Evolutionary conservation across 2,329 filamentous ascomycete genomes (phyloP).

Genomic region (Juglanconis juglandina): DNA sequence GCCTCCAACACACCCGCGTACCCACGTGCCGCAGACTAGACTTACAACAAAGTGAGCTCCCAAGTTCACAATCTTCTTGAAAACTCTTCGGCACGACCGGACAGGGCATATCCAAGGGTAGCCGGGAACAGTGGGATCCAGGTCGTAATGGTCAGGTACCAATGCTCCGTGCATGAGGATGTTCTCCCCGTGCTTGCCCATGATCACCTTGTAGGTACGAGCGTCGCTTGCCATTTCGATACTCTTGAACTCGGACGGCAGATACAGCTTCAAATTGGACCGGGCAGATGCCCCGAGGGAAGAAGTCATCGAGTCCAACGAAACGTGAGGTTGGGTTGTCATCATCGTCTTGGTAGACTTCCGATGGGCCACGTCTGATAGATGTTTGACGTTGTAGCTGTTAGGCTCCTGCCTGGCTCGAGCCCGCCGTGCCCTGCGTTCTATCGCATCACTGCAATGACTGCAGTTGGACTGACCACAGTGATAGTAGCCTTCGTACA

Average conservation of each 20-base stretch:
- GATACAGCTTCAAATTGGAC: neutral
- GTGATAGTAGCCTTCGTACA: slow-evolving; percentile 12
- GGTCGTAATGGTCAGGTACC: slow-evolving; percentile 22
- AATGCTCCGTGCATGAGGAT: slow-evolving; percentile 15
- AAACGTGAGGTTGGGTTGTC: neutral
- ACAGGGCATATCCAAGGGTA: slow-evolving; percentile 25
- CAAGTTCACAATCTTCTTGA: slow-evolving; percentile 13
- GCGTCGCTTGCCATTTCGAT: slow-evolving; percentile 9
- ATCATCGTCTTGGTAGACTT: neutral
- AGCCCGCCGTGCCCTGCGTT: neutral
- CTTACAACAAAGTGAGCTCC: slow-evolving; percentile 22
- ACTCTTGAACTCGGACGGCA: slow-evolving; percentile 5
- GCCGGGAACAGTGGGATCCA: slow-evolving; percentile 18
- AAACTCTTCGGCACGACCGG: slow-evolving; percentile 19
- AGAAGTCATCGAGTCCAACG: neutral
- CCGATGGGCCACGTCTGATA: slow-evolving; percentile 7
- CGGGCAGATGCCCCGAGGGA: neutral
- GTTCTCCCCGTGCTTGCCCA: slow-evolving; percentile 16
- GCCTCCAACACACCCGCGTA: neutral
- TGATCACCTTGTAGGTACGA: slow-evolving; percentile 12
- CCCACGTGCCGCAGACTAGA: neutral
- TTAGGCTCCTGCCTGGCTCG: neutral
- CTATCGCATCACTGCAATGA: neutral
- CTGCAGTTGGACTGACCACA: slow-evolving; percentile 13
- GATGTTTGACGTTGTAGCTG: slow-evolving; percentile 10